Conservation (phyloP, 2,329 filamentous ascomycete genomes). For the Lachnellula willkommii region DNA sequence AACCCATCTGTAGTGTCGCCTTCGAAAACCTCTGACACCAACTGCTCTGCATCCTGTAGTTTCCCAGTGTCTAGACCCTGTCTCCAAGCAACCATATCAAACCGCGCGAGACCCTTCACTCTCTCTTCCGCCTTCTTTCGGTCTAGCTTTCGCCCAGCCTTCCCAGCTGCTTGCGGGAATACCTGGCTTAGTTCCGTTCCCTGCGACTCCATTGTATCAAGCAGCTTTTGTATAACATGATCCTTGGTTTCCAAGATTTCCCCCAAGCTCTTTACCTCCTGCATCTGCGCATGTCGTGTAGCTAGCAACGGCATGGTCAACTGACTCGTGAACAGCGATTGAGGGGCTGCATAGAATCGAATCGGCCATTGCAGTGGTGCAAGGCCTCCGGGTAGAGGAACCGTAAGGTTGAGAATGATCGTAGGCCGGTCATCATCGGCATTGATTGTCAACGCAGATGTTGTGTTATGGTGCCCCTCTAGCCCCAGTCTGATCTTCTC, state of each 20-base stretch:
- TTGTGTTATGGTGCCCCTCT: constrained; percentile 38
- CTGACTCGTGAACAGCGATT: constrained; percentile 37
- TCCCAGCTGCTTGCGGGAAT: constrained; percentile 40
- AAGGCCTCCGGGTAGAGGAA: constrained; percentile 57
- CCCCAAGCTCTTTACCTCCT: constrained; percentile 40
- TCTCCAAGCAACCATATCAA: constrained; percentile 34
- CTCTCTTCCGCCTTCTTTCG: constrained; percentile 30
- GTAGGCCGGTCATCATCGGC: constrained; percentile 32
- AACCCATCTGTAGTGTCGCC: background rate
- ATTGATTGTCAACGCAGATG: constrained; percentile 42
- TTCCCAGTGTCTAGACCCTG: constrained; percentile 2
- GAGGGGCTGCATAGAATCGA: constrained; percentile 39
- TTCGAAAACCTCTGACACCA: constrained; percentile 24
- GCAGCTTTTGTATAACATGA: constrained; percentile 46
- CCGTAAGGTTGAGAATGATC: constrained; percentile 46
- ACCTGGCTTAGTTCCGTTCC: constrained; percentile 46
- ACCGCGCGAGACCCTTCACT: constrained; percentile 44
- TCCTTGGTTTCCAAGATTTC: constrained; percentile 47
- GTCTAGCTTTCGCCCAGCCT: constrained; percentile 36
- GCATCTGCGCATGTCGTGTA: constrained; percentile 38
- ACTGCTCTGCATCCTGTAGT: constrained; percentile 8
- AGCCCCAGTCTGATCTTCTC: constrained; percentile 53
- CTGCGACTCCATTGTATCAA: constrained; percentile 48
- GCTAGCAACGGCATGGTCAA: constrained; percentile 45
- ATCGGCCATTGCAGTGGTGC: constrained; percentile 62